Conservation (phyloP, 164 flowering plant genomes). For the Pachysandra terminalis region DNA sequence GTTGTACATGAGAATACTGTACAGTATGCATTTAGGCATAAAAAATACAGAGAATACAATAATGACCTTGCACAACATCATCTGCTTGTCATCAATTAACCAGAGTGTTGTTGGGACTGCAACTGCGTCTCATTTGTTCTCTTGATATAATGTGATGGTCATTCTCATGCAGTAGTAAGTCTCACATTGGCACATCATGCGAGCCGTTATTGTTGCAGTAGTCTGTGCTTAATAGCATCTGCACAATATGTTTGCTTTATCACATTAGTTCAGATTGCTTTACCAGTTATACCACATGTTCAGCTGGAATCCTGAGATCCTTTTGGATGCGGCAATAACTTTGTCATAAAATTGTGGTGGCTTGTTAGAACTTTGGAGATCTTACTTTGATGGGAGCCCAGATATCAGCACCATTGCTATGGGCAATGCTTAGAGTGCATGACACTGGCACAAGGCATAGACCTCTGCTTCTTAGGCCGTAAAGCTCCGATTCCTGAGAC, state of each 20-base stretch:
- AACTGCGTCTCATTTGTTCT: too few species aligned
- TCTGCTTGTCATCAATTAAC: too few species aligned
- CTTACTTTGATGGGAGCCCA: constrained; percentile 86
- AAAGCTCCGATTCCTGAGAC: constrained; percentile 47
- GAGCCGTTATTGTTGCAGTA: too few species aligned
- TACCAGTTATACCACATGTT: too few species aligned
- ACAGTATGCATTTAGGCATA: neutral
- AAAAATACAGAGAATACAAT: too few species aligned
- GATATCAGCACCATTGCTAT: constrained; percentile 91
- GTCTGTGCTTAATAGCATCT: too few species aligned
- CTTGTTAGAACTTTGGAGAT: constrained; percentile 27
- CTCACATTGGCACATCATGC: too few species aligned
- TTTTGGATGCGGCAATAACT: neutral
- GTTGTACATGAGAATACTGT: neutral
- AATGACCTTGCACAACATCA: neutral
- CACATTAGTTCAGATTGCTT: neutral
- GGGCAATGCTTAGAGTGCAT: constrained; percentile 55
- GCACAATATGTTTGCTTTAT: too few species aligned
- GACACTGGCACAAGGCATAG: constrained; percentile 78
- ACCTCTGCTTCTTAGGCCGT: constrained; percentile 64
- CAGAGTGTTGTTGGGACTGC: neutral
- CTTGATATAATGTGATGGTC: too few species aligned
- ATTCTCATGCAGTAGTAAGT: too few species aligned
- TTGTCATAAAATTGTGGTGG: neutral
- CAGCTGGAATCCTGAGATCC: too few species aligned